Evolutionary conservation across 192 early-diverging fungal genomes (phyloP), one percentile per base, ranked within the genome.

Genomic region (Ambispora gerdemannii): DNA sequence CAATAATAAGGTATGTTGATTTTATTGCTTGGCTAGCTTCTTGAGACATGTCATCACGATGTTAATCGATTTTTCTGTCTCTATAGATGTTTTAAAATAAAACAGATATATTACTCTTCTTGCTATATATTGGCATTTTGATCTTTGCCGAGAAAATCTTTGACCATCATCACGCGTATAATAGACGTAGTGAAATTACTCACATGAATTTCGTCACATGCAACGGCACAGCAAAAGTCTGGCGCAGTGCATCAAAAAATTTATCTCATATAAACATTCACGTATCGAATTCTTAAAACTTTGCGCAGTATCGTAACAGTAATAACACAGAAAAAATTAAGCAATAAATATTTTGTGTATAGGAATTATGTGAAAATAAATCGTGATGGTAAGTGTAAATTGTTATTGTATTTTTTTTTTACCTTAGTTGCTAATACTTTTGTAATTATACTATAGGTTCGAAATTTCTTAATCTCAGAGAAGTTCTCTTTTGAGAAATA

Each of bases 21-120:
- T 49, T 49, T 50, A 50, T 50, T 50, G 2, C 2, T 50, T 20
- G 2, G 50, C 50, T 49, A 50, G 50, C 50, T 50, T 50, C 50
- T 50, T 50, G 50, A 50, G 22, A 50, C 50, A 50, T 50, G 50
- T 50, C 50, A 50, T 50, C 50, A 50, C 50, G 50, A 50, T 50
- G 50, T 50, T 50, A 50, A 50, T 50, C 50, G 50, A 8, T 19
- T 49, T 13, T 49, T 13, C 19, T 13, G 47, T 13, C 19, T 8
- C 19, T 49, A n/a, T n/a, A n/a, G n/a, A n/a, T n/a, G n/a, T n/a
- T n/a, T n/a, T n/a, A n/a, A n/a, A n/a, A n/a, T n/a, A 8, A 8
- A 49, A 49, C 8, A 49, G 8, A 49, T 13, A 49, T 13, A 8
- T 8, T 8, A 49, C 47, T 49, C 47, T 49, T 49, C 47, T 49